Evolutionary conservation across 345 rosid species (phyloP), one percentile per base, ranked within the genome.

Genomic region (Brassica rapa): DNA sequence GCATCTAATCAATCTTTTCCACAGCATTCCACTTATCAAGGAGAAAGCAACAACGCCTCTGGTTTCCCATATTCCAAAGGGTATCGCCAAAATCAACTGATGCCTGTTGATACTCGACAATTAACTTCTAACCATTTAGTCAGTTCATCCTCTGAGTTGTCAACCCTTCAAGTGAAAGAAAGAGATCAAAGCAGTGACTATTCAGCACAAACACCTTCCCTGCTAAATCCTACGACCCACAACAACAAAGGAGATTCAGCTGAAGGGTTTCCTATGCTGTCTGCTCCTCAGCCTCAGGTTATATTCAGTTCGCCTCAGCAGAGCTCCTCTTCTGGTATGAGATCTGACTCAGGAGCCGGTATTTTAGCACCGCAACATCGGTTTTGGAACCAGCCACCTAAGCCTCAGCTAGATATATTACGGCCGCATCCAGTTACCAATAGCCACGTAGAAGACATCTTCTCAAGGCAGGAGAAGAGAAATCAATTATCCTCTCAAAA

Each of bases 31-130:
- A 70, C 79, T 71, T 82, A 81, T 79, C 84, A 71, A 74, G 88
- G 85, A 66, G 87, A 87, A 80, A 30, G 72, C 14, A 81, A 82
- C 66, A 29, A 77, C 0, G 55, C 81, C 51, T 76, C 91, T 60
- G 85, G 85, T 65, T 86, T 86, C 79, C 82, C 92, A 46, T 80
- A 82, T 83, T 66, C 87, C 41, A 81, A 81, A 82, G 85, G 82
- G 75, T 77, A 81, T 78, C 73, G 77, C 68, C 89, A 82, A 72
- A 77, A 71, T 66, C 88, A 81, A 78, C 84, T 72, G 63, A 78
- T 81, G 77, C 49, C 68, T 72, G 82, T 63, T 84, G 72, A 75
- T 64, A 82, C 73, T 80, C 85, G 77, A 70, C 86, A 71, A 62
- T 82, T 67, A 66, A 23, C 75, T 63, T 62, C 41, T 32, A 72